A percentile compares a stretch with the other conserved stretches of the same genome.
Conservation (phyloP, 805 yeast species). For the Novakomyces olei region DNA sequence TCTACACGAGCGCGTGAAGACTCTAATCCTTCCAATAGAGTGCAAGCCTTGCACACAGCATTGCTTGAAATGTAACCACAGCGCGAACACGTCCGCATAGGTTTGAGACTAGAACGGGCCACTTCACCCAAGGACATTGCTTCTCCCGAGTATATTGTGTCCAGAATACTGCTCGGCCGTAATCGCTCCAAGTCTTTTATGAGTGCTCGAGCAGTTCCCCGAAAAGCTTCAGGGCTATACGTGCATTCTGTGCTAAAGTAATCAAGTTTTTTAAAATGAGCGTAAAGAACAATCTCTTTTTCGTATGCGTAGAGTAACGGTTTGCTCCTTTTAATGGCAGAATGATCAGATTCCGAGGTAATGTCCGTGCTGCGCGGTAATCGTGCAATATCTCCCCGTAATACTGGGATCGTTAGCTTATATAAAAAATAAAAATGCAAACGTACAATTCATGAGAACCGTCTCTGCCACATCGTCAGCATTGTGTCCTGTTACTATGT, state of each 20-base stretch:
- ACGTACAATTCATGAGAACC: slow-evolving; percentile 80
- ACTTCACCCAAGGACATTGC: slow-evolving; percentile 20
- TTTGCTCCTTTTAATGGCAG: slow-evolving; percentile 81
- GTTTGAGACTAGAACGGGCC: slow-evolving; percentile 19
- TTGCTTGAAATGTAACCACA: slow-evolving; percentile 88
- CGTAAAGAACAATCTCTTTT: slow-evolving; percentile 90
- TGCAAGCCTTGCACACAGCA: slow-evolving; percentile 79
- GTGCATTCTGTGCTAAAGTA: slow-evolving; percentile 95
- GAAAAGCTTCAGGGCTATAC: slow-evolving; percentile 93
- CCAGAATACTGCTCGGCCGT: slow-evolving; percentile 82
- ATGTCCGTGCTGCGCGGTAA: slow-evolving; percentile 72
- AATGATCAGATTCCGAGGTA: slow-evolving; percentile 54
- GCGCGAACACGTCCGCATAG: slow-evolving; percentile 37
- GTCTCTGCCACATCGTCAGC: slow-evolving; percentile 99
- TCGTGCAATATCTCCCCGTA: slow-evolving; percentile 91
- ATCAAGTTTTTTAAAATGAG: slow-evolving; percentile 85
- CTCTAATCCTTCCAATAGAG: slow-evolving; percentile 68
- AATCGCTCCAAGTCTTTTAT: slow-evolving; percentile 77
- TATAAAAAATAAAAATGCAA: too few species aligned
- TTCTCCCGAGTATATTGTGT: slow-evolving; percentile 87
- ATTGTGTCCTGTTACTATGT: slow-evolving; percentile 94
- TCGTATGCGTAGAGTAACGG: slow-evolving; percentile 93
- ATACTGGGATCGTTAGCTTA: too few species aligned
- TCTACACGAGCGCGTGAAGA: too few species aligned
- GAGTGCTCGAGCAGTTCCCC: slow-evolving; percentile 89